Evolutionary conservation across 805 yeast species (phyloP), one percentile per base, ranked within the genome.

Genomic region (Starmerella khaoyaiensis): DNA sequence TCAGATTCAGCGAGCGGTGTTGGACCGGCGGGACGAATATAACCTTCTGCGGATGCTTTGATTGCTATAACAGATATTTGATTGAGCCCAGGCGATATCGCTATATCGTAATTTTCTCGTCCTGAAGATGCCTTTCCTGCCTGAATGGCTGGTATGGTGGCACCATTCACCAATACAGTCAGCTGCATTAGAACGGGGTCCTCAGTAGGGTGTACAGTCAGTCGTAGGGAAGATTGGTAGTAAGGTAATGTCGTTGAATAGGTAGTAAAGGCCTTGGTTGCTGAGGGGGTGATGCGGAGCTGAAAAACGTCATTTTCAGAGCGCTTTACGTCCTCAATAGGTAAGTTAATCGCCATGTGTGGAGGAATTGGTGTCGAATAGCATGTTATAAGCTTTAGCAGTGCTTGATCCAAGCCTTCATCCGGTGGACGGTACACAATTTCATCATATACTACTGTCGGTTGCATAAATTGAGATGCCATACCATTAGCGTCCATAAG

Each of bases 121-220:
- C 27, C 33, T 30, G 19, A 30, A 11, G 5, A 17, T 21, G 35
- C 16, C 5, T 5, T 6, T n/a, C n/a, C n/a, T n/a, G n/a, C n/a
- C n/a, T n/a, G n/a, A n/a, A n/a, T n/a, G 4, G 10, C 16, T 4
- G 7, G 23, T 28, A 59, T 40, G 35, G 49, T 46, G 14, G 52
- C 55, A 14, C 54, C 51, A 36, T 59, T 58, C 23, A 55, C 54
- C 11, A 50, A 40, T 34, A 60, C 53, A 4, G 45, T 35, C n/a
- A 57, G 40, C 28, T 45, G 42, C 45, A 57, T 50, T 19, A 56
- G 56, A 40, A 55, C 55, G 40, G 64, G 59, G 21, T 57, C 49
- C 34, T 63, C 65, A 44, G 67, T 62, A 35, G 75, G 56, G 20
- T 62, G 56, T 4, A 68, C 66, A 17, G 61, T 50, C 4, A 72